A percentile compares a stretch with the other conserved stretches of the same genome.
These are phyloP conservation scores for Podaxis rugospora DNA, from an alignment of 768 basidiomycete genomes.

Conservation along the genomic window DNA sequence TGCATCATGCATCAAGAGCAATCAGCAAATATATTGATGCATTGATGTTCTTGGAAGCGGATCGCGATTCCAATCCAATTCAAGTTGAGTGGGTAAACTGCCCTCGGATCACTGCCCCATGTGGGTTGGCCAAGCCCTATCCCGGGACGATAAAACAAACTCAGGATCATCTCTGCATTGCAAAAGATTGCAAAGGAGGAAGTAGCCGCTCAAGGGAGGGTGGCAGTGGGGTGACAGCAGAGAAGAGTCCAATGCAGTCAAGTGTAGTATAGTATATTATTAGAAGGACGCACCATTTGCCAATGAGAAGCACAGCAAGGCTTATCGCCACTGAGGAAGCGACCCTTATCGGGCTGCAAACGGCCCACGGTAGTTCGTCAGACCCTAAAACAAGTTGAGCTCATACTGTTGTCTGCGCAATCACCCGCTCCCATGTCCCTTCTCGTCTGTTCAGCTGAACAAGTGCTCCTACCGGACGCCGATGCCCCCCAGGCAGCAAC, in stretches of 20 bases:
- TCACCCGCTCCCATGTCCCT: background rate
- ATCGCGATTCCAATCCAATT: background rate
- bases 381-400: background rate
- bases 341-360: conserved; percentile 1
- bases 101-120: background rate
- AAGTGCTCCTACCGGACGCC: conserved; percentile 51
- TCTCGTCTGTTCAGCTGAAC: conserved; percentile 46
- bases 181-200: background rate
- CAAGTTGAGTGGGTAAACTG: background rate
- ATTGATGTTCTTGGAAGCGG: background rate
- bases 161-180: background rate
- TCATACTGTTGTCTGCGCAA: background rate
- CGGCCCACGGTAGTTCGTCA: background rate
- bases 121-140: background rate
- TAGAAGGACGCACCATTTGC: background rate
- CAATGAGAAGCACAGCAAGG: background rate
- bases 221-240: background rate
- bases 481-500: conserved; percentile 57
- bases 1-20: background rate
- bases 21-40: background rate
- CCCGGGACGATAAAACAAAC: background rate
- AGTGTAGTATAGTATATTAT: background rate
- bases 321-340: background rate
- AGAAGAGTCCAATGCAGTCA: background rate
- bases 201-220: background rate